Evolutionary conservation across 805 yeast species (phyloP), one percentile per base, ranked within the genome.

Genomic region (Yarrowia sp.): DNA sequence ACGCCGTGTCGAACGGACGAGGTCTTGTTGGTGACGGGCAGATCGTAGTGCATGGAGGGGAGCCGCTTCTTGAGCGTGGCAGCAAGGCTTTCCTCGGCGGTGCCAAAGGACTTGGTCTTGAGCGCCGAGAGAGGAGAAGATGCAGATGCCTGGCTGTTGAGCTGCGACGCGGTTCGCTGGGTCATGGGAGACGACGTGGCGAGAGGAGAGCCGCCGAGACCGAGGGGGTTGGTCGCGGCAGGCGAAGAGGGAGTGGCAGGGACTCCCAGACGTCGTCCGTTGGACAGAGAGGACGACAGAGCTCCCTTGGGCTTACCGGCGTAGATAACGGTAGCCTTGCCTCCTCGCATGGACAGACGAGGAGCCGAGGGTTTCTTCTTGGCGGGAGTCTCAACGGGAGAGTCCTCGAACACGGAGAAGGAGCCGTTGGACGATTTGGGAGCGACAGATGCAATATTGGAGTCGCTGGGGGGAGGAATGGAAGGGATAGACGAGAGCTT

Each of bases 341-440:
- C 67, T 5, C 56, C 55, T 2, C 67, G 67, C 55, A 63, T 49
- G 43, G 67, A 63, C 40, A 63, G 48, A 1, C 67, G 48, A 1
- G 67, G 56, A 19, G 55, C 49, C 4, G 16, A 19, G 42, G 66
- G 69, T 45, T 69, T 41, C 56, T 70, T 69, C 35, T 49, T 35
- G 46, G 65, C 63, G 8, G 67, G 46, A 26, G 53, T 40, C 12
- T 35, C 40, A 0, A 5, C 32, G 32, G 66, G 69, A 41, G 70
- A 16, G 49, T 70, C 70, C 40, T 49, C 48, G 42, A 66, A 67
- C 45, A 70, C 67, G 35, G 63, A 26, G 68, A 68, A 43, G 26
- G 71, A 45, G 64, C 42, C n/a, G 68, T 10, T 56, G 9, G 32
- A 26, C 32, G 22, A 10, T 35, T 59, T 38, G 59, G 59, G 43